Base-by-base conservation (phyloP, 1,139 yeast genomes). In the Hansenula lynferdii region DNA sequence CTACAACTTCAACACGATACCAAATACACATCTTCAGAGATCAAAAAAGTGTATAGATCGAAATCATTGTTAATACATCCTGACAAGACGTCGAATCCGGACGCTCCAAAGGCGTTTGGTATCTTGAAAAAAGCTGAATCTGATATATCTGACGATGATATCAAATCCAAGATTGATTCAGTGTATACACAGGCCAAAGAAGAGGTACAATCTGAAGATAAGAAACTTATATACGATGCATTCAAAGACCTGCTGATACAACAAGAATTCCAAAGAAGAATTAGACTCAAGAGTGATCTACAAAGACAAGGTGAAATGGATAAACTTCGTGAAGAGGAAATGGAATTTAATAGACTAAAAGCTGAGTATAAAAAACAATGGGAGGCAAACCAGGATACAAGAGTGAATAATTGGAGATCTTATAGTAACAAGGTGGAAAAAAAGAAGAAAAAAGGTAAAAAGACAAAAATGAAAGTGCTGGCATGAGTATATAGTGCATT, bases 11-110 rank as follows among this genome's bases (percentile, higher is more conserved):
- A 11, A 8, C 27, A 23, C 17, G 28, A 12, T 8, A 7, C 26
- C 7, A n/a, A 16, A 17, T 9, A 15, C 2, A 31, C 34, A 4
- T 12, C 20, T 8, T 16, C n/a, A 25, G 61, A 60, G 31, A 67
- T 78, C 39, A 72, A 70, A 47, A 72, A 67, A 43, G 52, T 62
- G 28, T 82, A 71, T 53, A 60, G 87, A 28, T 70, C 68, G 54
- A 78, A 77, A 55, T 77, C 86, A 6, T 60, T 80, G 31, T 57
- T 79, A 42, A 76, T 82, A 26, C 90, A 82, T 54, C 90, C 90
- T 0, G 90, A 82, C 54, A 80, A 80, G 49, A 69, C 77, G 1
- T 58, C 62, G 31, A 73, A 80, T 47, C 60, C 64, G 1, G 60
- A 64, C 14, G 85, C 87, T 0, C 75, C 85, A 0, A 69, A 61